Conservation (phyloP, 306 rosid species). For the Castanea crenata region DNA sequence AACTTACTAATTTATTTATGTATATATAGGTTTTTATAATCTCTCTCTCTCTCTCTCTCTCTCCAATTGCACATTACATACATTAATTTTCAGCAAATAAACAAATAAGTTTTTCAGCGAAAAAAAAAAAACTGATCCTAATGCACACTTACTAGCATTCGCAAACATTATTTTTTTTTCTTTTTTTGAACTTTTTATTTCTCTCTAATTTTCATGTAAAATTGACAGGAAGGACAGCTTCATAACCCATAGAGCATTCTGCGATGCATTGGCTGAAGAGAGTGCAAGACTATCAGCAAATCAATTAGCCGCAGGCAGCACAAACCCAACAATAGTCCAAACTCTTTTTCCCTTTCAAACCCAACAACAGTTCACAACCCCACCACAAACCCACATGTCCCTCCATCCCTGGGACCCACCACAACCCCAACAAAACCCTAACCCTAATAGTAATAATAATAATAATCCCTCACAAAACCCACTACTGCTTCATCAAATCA, state of each 20-base stretch:
- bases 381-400: conserved; percentile 24
- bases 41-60: too few species aligned
- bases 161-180: background rate
- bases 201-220: background rate
- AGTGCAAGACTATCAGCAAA: conserved; percentile 70
- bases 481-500: conserved; percentile 27
- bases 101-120: too few species aligned
- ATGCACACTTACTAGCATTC: background rate
- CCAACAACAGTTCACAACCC: conserved; percentile 23
- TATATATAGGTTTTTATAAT: too few species aligned
- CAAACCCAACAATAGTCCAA: conserved; percentile 16
- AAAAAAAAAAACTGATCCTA: too few species aligned
- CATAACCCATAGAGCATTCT: conserved; percentile 93
- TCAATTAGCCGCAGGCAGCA: conserved; percentile 28
- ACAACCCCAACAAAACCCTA: conserved; percentile 57
- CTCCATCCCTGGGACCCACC: conserved; percentile 53
- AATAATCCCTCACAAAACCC: conserved; percentile 5
- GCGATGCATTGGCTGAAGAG: conserved; percentile 96
- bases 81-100: too few species aligned
- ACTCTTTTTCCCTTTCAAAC: conserved; percentile 59
- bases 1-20: too few species aligned
- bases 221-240: conserved; percentile 85
- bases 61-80: too few species aligned
- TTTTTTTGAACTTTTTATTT: background rate
- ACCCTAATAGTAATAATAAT: conserved; percentile 33